These are phyloP conservation scores for Chalciporus chontae DNA, from an alignment of 768 basidiomycete species.

Conservation along the genomic window DNA sequence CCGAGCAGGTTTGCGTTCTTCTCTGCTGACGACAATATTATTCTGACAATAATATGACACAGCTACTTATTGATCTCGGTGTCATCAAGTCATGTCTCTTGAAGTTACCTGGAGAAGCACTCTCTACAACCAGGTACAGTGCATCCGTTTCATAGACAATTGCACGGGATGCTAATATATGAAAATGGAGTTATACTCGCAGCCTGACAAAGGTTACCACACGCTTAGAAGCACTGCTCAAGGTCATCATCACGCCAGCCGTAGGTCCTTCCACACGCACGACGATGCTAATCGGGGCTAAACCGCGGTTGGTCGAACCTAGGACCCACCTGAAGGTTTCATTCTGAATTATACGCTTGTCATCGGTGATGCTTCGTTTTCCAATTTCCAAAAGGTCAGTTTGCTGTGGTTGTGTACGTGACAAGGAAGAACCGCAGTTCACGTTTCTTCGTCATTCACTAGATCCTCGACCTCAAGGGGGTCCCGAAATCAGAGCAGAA, in stretches of 20 bases:
- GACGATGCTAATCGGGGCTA: background rate
- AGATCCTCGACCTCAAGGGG: conserved; percentile 96
- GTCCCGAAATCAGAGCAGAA: conserved; percentile 85
- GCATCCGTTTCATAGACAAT: background rate
- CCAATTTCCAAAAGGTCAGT: conserved; percentile 96
- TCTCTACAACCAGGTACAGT: conserved; percentile 52
- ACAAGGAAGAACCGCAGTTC: conserved; percentile 11
- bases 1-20: conserved; percentile 70
- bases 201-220: conserved; percentile 78
- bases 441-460: background rate
- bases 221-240: conserved; percentile 86
- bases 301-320: background rate
- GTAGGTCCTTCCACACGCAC: conserved; percentile 40
- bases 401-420: background rate
- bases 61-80: conserved; percentile 91
- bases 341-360: conserved; percentile 93
- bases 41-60: conserved; percentile 9
- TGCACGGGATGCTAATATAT: conserved; percentile 11
- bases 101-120: conserved; percentile 74
- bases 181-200: conserved; percentile 64
- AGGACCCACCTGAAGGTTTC: conserved; percentile 93
- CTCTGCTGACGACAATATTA: background rate
- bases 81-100: conserved; percentile 77
- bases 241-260: conserved; percentile 91
- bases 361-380: conserved; percentile 91